Evolutionary conservation across 805 yeast genomes (phyloP).

Genomic region (Starmerella asiatica): DNA sequence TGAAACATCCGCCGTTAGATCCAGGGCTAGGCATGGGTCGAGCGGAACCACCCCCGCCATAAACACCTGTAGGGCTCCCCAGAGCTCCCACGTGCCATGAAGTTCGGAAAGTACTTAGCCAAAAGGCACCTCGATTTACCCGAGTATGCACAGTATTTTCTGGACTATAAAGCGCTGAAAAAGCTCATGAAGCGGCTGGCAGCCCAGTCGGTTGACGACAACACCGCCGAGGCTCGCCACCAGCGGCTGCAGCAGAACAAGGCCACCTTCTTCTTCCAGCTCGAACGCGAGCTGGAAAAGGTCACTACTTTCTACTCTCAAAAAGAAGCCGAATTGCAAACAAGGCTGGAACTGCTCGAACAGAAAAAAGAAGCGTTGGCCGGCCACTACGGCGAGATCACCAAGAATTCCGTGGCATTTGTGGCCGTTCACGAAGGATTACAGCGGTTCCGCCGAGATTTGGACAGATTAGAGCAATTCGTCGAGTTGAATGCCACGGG

Average conservation of each 20-base stretch:
- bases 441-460: constrained; percentile 76
- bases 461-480: constrained; percentile 80
- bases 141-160: constrained; percentile 85
- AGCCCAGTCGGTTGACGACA: constrained; percentile 27
- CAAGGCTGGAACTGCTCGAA: constrained; percentile 61
- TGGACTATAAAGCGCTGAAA: constrained; percentile 85
- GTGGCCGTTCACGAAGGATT: constrained; percentile 77
- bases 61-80: background rate
- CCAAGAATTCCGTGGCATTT: constrained; percentile 59
- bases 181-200: constrained; percentile 71
- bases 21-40: too few relatives aligned
- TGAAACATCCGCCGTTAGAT: too few relatives aligned
- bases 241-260: constrained; percentile 70
- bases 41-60: too few relatives aligned
- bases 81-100: constrained; percentile 32
- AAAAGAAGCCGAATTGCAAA: constrained; percentile 75
- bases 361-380: constrained; percentile 51
- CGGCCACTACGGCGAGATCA: constrained; percentile 34
- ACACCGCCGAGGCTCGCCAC: constrained; percentile 29
- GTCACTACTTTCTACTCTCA: constrained; percentile 85
- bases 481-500: constrained; percentile 93
- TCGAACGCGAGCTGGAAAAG: constrained; percentile 90
- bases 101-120: constrained; percentile 91
- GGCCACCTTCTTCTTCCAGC: constrained; percentile 71
- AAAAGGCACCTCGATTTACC: constrained; percentile 89